Evolutionary conservation across 2,329 filamentous ascomycete species (phyloP).

Genomic region (Fusarium lateritium): DNA sequence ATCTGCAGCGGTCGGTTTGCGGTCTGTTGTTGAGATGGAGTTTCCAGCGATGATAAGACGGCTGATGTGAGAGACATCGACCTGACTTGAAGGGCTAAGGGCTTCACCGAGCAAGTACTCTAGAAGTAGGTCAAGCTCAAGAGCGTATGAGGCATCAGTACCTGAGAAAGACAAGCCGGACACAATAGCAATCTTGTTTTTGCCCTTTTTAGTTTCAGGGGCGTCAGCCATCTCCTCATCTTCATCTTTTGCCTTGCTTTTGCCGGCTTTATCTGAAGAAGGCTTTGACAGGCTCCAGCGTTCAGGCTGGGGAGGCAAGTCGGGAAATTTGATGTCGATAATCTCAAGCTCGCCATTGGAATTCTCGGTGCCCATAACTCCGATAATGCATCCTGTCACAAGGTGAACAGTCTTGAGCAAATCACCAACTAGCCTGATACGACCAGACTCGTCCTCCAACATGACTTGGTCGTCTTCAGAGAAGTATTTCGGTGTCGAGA

Average conservation of each 20-base stretch:
- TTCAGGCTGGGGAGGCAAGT: slow-evolving; percentile 84
- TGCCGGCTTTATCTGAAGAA: slow-evolving; percentile 49
- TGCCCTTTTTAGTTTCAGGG: slow-evolving; percentile 53
- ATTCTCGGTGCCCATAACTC: slow-evolving; percentile 96
- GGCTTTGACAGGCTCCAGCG: slow-evolving; percentile 80
- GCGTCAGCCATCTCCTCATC: slow-evolving; percentile 72
- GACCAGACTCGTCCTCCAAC: slow-evolving; percentile 95
- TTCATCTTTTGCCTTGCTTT: slow-evolving; percentile 58
- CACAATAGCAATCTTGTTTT: slow-evolving; percentile 84
- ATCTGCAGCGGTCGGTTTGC: slow-evolving; percentile 50
- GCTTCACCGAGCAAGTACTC: slow-evolving; percentile 93
- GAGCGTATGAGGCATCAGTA: slow-evolving; percentile 76
- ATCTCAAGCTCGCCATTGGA: slow-evolving; percentile 93
- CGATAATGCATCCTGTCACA: slow-evolving; percentile 93
- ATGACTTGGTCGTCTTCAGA: slow-evolving; percentile 80
- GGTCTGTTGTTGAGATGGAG: slow-evolving; percentile 79
- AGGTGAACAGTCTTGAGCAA: slow-evolving; percentile 77
- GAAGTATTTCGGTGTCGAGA: slow-evolving; percentile 82
- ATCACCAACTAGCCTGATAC: slow-evolving; percentile 83
- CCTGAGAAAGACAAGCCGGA: slow-evolving; percentile 90
- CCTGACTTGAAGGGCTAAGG: slow-evolving; percentile 72
- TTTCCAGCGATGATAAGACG: slow-evolving; percentile 94
- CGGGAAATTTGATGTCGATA: slow-evolving; percentile 89
- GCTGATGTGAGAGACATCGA: slow-evolving; percentile 76
- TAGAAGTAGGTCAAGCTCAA: slow-evolving; percentile 82